These are phyloP conservation scores for Cystobasidium tubakii DNA, from an alignment of 768 basidiomycete species.

Conservation along the genomic window DNA sequence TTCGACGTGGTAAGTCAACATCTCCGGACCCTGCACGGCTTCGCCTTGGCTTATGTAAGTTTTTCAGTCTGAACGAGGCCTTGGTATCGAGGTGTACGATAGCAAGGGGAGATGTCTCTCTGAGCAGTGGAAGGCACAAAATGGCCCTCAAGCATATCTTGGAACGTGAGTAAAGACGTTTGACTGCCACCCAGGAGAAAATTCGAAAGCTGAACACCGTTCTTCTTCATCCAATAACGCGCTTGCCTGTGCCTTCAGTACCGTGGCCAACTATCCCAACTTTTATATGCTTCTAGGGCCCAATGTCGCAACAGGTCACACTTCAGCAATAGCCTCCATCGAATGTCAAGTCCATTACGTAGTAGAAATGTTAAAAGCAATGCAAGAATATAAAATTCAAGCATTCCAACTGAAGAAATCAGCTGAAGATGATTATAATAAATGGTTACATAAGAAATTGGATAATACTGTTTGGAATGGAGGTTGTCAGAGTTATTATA, in stretches of 20 bases:
- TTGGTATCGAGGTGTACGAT: slow-evolving; percentile 2
- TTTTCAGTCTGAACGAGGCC: not conserved
- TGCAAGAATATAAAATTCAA: slow-evolving; percentile 22
- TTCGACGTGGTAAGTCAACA: slow-evolving; percentile 26
- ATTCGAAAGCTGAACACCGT: too few relatives aligned
- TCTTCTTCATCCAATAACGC: too few relatives aligned
- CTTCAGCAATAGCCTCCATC: slow-evolving; percentile 25
- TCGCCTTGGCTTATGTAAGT: not conserved
- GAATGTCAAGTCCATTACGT: slow-evolving; percentile 35
- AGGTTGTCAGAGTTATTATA: slow-evolving; percentile 33
- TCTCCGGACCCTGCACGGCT: not conserved
- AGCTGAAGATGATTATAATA: slow-evolving; percentile 34
- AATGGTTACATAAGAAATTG: slow-evolving; percentile 17
- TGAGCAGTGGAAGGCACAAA: slow-evolving; percentile 28
- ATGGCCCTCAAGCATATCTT: slow-evolving; percentile 37
- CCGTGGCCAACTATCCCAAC: slow-evolving; percentile 31
- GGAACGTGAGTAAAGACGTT: slow-evolving; percentile 18
- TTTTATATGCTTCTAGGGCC: slow-evolving; percentile 33
- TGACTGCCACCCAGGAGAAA: too few relatives aligned
- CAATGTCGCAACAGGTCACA: slow-evolving; percentile 34
- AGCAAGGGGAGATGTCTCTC: not conserved
- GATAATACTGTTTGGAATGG: slow-evolving; percentile 37
- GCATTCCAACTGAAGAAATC: slow-evolving; percentile 19
- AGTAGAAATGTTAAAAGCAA: slow-evolving; percentile 27
- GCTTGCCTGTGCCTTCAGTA: too few relatives aligned